These are phyloP conservation scores for Odontarrhena argentea DNA, from an alignment of 345 rosid genomes.

Conservation along the genomic window DNA sequence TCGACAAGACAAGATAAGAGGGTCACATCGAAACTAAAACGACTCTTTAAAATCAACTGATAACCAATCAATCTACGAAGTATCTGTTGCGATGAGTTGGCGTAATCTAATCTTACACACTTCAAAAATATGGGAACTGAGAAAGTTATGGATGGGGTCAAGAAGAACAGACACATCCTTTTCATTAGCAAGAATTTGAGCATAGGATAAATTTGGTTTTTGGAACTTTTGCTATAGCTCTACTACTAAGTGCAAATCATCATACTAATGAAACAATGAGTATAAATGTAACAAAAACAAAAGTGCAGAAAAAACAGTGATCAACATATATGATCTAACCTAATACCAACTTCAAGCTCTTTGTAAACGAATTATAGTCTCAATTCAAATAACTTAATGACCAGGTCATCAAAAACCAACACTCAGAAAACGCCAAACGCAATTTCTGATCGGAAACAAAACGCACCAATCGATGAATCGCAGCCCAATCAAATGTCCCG, in stretches of 20 bases:
- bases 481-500: not conserved
- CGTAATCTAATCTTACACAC: not conserved
- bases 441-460: conserved; percentile 5
- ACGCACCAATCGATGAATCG: not conserved
- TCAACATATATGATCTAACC: conserved; percentile 8
- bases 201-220: not conserved
- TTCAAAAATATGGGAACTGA: not conserved
- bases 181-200: not conserved
- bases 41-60: not conserved
- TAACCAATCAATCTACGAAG: not conserved
- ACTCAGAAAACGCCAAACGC: not conserved
- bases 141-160: conserved; percentile 5
- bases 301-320: not conserved
- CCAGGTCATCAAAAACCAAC: conserved; percentile 6
- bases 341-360: conserved; percentile 6
- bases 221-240: not conserved
- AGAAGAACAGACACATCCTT: conserved; percentile 7
- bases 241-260: not conserved
- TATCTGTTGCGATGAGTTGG: not conserved
- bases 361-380: not conserved
- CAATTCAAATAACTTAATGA: not conserved
- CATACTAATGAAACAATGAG: conserved; percentile 1
- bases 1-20: not conserved
- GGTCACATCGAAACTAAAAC: conserved; percentile 1
- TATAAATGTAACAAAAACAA: not conserved